Evolutionary conservation across 441 rosid genomes (phyloP).

Genomic region (Croton laevigatus): DNA sequence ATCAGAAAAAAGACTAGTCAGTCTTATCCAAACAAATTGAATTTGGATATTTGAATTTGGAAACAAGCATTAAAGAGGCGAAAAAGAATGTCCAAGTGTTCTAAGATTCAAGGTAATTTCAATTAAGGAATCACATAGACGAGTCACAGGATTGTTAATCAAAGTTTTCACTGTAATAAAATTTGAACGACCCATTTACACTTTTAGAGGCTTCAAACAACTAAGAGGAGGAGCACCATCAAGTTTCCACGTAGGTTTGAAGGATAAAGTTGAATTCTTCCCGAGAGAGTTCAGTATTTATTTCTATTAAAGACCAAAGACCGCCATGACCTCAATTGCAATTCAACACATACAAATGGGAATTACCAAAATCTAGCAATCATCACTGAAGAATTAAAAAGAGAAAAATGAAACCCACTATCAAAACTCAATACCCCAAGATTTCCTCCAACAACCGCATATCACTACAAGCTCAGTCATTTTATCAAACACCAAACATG

Average conservation of each 20-base stretch:
- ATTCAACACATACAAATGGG: not conserved
- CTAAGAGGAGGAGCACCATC: not conserved
- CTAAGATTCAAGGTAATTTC: not conserved
- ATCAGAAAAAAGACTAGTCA: slow-evolving; percentile 34
- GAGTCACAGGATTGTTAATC: not conserved
- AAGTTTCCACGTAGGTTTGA: not conserved
- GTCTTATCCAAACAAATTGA: slow-evolving; percentile 24
- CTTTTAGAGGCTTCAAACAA: slow-evolving; percentile 2
- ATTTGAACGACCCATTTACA: not conserved
- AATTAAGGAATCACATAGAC: not conserved
- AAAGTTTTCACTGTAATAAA: not conserved
- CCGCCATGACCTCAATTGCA: not conserved
- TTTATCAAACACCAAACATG: slow-evolving; percentile 22
- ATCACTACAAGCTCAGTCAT: slow-evolving; percentile 15
- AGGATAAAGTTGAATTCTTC: not conserved
- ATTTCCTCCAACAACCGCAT: not conserved
- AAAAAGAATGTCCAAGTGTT: not conserved
- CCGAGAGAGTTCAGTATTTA: not conserved
- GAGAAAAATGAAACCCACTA: not conserved
- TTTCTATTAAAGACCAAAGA: not conserved
- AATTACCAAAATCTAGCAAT: not conserved
- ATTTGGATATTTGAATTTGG: not conserved
- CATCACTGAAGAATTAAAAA: not conserved
- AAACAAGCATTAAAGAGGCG: not conserved
- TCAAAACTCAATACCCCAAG: not conserved